Conservation (phyloP, 2,329 filamentous ascomycete species). For the Dactylellina leptospora region DNA sequence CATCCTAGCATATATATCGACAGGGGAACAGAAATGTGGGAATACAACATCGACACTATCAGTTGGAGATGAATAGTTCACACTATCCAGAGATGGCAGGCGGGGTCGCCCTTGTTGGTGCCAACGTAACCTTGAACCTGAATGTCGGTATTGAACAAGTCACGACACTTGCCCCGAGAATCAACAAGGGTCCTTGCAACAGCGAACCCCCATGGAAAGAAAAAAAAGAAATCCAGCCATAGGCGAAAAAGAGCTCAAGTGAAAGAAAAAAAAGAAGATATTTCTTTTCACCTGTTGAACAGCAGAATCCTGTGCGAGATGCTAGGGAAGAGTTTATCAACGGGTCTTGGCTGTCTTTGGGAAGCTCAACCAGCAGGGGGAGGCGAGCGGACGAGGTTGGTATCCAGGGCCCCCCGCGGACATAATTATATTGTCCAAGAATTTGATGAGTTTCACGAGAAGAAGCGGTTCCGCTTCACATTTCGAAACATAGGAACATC, state of each 20-base stretch:
- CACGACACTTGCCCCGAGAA: constrained; percentile 16
- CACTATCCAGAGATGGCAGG: constrained; percentile 17
- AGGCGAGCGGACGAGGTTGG: constrained; percentile 31
- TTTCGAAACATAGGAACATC: neutral
- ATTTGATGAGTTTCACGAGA: constrained; percentile 8
- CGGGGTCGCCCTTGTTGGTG: constrained; percentile 13
- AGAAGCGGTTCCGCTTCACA: neutral
- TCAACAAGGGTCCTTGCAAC: neutral
- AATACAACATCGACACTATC: too few species aligned
- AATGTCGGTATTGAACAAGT: constrained; percentile 34
- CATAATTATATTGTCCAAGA: neutral
- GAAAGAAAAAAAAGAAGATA: neutral
- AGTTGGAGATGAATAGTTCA: constrained; percentile 4
- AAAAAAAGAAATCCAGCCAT: neutral
- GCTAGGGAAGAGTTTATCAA: neutral
- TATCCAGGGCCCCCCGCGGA: neutral
- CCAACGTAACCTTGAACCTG: constrained; percentile 28
- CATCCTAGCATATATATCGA: neutral
- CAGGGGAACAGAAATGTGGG: too few species aligned
- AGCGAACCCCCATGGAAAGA: neutral
- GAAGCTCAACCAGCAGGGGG: constrained; percentile 22
- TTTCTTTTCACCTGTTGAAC: neutral
- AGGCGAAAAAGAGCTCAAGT: neutral
- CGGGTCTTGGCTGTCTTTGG: neutral
- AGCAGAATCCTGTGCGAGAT: neutral